Conservation (phyloP, 2,329 filamentous ascomycete genomes). For the Aspergillus sp. region DNA sequence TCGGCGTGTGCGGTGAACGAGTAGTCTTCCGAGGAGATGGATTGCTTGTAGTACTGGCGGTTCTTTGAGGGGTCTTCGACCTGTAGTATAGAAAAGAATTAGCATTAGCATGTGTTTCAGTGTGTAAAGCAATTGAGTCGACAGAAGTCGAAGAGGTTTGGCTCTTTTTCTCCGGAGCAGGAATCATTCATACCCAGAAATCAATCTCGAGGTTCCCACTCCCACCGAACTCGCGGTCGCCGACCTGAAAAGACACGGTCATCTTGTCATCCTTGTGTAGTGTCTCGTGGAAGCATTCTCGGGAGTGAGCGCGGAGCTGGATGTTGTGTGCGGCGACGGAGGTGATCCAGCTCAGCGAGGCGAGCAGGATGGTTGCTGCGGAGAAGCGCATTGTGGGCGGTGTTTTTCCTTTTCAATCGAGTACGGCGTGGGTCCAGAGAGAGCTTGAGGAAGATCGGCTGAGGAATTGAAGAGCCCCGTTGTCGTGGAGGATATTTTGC, state of each 20-base stretch:
- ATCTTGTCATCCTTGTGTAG: constrained; percentile 95
- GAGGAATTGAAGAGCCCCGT: neutral
- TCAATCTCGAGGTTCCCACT: constrained; percentile 95
- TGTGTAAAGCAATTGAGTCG: neutral
- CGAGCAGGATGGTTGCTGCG: constrained; percentile 49
- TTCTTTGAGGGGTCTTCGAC: constrained; percentile 78
- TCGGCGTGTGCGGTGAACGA: constrained; percentile 84
- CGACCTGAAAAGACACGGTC: constrained; percentile 98
- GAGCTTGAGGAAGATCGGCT: too few relatives aligned
- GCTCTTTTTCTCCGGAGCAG: neutral
- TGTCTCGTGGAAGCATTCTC: constrained; percentile 96
- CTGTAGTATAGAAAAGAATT: constrained; percentile 42
- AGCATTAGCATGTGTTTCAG: constrained; percentile 23
- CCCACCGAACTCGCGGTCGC: constrained; percentile 92
- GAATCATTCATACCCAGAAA: constrained; percentile 78
- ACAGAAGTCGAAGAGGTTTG: neutral
- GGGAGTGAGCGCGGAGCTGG: constrained; percentile 86
- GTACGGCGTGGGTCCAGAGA: neutral
- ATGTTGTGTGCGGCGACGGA: constrained; percentile 87
- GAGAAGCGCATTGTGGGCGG: constrained; percentile 46
- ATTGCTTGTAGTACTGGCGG: constrained; percentile 79
- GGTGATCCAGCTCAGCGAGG: constrained; percentile 61
- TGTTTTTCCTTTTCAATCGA: constrained; percentile 4
- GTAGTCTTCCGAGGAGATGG: constrained; percentile 88
- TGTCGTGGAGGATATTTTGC: constrained; percentile 13